phyloP scores from a whole-genome alignment of 208 protist genomes.

The Acanthamoeba divionensis region DNA sequence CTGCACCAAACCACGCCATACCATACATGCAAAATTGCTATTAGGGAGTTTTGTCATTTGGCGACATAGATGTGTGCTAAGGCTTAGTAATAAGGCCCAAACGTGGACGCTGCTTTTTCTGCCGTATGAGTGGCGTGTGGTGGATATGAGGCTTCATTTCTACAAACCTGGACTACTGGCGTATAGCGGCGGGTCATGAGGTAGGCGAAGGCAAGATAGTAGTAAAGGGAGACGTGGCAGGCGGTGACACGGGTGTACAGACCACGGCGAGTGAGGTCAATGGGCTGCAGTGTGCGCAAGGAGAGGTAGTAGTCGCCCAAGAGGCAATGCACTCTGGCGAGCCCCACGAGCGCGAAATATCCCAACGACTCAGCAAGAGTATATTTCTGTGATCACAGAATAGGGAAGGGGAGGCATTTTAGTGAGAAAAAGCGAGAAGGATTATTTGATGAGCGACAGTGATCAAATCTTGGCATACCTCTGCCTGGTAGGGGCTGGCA shows the following conservation, averaged over 20 bases:
- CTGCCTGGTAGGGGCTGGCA: too few relatives aligned
- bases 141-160: too few relatives aligned
- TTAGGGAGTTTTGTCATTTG: neutral
- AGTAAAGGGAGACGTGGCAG: conserved; percentile 83
- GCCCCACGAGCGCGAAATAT: conserved; percentile 81
- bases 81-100: neutral
- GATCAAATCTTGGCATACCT: too few relatives aligned
- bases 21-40: neutral
- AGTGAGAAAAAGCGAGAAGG: too few relatives aligned
- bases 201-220: conserved; percentile 84
- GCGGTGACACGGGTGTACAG: conserved; percentile 76
- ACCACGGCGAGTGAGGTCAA: conserved; percentile 71
- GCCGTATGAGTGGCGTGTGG: neutral
- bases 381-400: neutral
- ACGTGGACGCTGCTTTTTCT: neutral
- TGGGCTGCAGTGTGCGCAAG: conserved; percentile 70
- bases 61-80: neutral
- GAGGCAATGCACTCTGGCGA: conserved; percentile 80
- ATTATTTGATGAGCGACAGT: too few relatives aligned
- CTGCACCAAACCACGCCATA: too few relatives aligned
- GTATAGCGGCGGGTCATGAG: conserved; percentile 82
- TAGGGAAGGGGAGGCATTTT: neutral
- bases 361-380: conserved; percentile 69
- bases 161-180: conserved; percentile 79
- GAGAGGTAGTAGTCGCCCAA: conserved; percentile 82